A percentile compares a stretch with the other conserved stretches of the same genome.
These are phyloP conservation scores for Linum tenue DNA, from an alignment of 345 rosid genomes.

Conservation along the genomic window DNA sequence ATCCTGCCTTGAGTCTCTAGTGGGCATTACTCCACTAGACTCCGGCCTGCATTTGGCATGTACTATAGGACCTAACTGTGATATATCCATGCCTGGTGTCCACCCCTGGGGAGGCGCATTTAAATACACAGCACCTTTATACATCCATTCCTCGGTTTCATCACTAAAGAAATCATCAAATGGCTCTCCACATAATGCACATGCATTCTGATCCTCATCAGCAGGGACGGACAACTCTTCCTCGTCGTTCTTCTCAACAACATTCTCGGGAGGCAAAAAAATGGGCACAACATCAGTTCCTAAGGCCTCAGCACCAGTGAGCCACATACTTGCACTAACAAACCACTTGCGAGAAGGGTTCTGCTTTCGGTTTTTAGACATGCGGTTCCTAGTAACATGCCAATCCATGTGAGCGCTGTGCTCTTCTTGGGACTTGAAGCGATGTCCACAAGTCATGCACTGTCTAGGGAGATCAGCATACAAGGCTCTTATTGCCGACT, in stretches of 20 bases:
- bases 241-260: conserved; percentile 7
- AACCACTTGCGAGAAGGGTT: conserved; percentile 18
- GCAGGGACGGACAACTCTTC: conserved; percentile 16
- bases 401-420: conserved; percentile 40
- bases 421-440: conserved; percentile 31
- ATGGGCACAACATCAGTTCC: not conserved
- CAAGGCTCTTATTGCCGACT: conserved; percentile 19
- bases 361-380: not conserved
- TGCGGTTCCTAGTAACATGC: conserved; percentile 34
- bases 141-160: conserved; percentile 43
- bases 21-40: conserved; percentile 41
- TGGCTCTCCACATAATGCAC: conserved; percentile 28
- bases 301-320: conserved; percentile 7
- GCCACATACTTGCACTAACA: conserved; percentile 12
- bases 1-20: conserved; percentile 33
- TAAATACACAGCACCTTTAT: conserved; percentile 30
- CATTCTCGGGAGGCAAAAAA: not conserved
- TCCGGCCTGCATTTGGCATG: conserved; percentile 98
- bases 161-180: conserved; percentile 40
- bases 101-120: conserved; percentile 44
- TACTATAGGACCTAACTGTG: conserved; percentile 88
- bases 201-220: conserved; percentile 18
- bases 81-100: conserved; percentile 55
- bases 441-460: conserved; percentile 25
- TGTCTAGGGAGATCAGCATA: conserved; percentile 36